phyloP scores from a whole-genome alignment of 2,329 filamentous ascomycete genomes.

The Byssothecium circinans region DNA sequence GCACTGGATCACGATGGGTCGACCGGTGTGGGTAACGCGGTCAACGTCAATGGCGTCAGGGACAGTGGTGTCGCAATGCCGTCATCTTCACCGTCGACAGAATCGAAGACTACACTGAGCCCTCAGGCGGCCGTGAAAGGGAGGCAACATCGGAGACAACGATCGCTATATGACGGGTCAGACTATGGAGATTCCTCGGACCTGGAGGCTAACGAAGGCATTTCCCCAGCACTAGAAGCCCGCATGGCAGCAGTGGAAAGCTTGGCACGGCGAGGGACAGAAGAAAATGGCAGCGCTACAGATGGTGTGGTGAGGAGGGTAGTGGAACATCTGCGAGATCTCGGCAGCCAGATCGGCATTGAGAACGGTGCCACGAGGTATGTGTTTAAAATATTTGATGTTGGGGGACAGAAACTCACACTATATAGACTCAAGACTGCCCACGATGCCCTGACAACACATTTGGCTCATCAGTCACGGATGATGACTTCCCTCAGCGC shows the following conservation, averaged over 20 bases:
- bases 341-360: slow-evolving; percentile 72
- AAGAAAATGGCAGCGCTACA: slow-evolving; percentile 64
- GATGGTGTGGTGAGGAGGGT: slow-evolving; percentile 71
- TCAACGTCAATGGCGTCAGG: slow-evolving; percentile 39
- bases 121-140: slow-evolving; percentile 36
- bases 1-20: slow-evolving; percentile 41
- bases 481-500: slow-evolving; percentile 74
- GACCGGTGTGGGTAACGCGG: slow-evolving; percentile 18
- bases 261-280: slow-evolving; percentile 63
- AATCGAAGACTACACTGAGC: slow-evolving; percentile 40
- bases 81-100: slow-evolving; percentile 40
- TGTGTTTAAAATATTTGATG: slow-evolving; percentile 17
- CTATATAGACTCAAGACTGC: slow-evolving; percentile 69
- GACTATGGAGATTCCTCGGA: slow-evolving; percentile 75
- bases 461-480: slow-evolving; percentile 74
- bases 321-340: slow-evolving; percentile 68
- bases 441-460: slow-evolving; percentile 72
- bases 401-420: not conserved
- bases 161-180: slow-evolving; percentile 67
- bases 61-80: slow-evolving; percentile 52
- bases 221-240: slow-evolving; percentile 66
- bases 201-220: slow-evolving; percentile 65
- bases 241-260: slow-evolving; percentile 74
- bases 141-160: slow-evolving; percentile 46
- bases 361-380: slow-evolving; percentile 73